phyloP scores from a whole-genome alignment of 495 filamentous ascomycete genomes.

The Penicillium nucicola region DNA sequence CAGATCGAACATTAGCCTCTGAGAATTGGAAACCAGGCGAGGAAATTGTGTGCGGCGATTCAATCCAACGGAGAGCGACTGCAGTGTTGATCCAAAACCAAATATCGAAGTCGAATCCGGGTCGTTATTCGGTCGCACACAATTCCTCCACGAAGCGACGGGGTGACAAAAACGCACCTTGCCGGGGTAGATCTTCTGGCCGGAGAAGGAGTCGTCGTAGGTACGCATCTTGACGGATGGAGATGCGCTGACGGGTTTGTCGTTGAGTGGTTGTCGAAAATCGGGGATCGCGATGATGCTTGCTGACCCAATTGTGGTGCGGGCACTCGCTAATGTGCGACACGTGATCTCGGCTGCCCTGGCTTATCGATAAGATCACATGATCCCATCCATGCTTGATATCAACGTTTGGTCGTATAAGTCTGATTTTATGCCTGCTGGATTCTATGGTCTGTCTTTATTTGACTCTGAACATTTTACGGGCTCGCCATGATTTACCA shows the following conservation, averaged over 20 bases:
- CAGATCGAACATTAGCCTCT: constrained; percentile 27
- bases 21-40: neutral
- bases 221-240: constrained; percentile 81
- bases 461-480: too few relatives aligned
- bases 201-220: constrained; percentile 98
- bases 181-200: constrained; percentile 97
- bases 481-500: too few relatives aligned
- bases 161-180: constrained; percentile 67
- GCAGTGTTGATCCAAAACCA: constrained; percentile 3
- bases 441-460: too few relatives aligned
- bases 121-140: constrained; percentile 15
- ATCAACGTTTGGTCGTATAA: neutral
- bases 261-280: constrained; percentile 50
- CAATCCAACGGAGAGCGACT: neutral
- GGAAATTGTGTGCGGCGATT: constrained; percentile 4
- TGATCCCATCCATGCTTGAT: neutral
- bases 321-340: constrained; percentile 45
- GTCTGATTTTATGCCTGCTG: too few relatives aligned
- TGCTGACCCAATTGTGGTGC: constrained; percentile 48
- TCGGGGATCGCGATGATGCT: constrained; percentile 39
- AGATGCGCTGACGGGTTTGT: constrained; percentile 50
- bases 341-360: constrained; percentile 48
- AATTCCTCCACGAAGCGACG: constrained; percentile 15
- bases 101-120: constrained; percentile 20
- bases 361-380: constrained; percentile 9